Conservation (phyloP, 257 asterid genomes). For the Misopates orontium region DNA sequence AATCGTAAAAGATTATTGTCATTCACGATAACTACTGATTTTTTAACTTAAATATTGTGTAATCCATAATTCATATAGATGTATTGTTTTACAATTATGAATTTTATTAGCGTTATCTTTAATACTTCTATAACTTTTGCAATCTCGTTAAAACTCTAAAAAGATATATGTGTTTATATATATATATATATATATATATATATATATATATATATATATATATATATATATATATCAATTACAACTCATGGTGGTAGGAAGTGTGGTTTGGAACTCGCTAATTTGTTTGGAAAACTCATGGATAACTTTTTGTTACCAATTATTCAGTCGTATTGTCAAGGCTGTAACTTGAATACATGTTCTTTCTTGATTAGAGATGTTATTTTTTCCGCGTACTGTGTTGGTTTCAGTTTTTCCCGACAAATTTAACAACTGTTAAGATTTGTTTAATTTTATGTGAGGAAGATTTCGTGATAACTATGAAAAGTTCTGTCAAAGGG, state of each 20-base stretch:
- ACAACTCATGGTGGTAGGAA: background rate
- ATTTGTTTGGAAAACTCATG: conserved; percentile 1
- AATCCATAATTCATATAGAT: too few relatives aligned
- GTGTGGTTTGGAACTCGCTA: background rate
- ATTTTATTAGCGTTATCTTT: too few relatives aligned
- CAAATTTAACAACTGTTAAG: background rate
- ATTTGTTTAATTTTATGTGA: background rate
- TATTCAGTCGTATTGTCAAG: background rate
- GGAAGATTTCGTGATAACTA: background rate
- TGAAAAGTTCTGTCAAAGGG: background rate
- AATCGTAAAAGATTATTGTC: too few relatives aligned
- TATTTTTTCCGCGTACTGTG: background rate
- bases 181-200: too few relatives aligned
- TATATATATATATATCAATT: too few relatives aligned
- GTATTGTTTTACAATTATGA: too few relatives aligned
- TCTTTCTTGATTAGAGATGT: background rate
- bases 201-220: too few relatives aligned
- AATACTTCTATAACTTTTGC: too few relatives aligned
- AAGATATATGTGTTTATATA: too few relatives aligned
- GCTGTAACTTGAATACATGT: background rate
- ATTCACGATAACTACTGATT: too few relatives aligned
- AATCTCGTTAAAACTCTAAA: too few relatives aligned
- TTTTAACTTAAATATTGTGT: too few relatives aligned
- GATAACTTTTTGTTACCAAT: conserved; percentile 5
- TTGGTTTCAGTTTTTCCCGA: background rate